Base-by-base conservation (phyloP, 2,329 filamentous ascomycete species). In the Penicillium sumatraense region DNA sequence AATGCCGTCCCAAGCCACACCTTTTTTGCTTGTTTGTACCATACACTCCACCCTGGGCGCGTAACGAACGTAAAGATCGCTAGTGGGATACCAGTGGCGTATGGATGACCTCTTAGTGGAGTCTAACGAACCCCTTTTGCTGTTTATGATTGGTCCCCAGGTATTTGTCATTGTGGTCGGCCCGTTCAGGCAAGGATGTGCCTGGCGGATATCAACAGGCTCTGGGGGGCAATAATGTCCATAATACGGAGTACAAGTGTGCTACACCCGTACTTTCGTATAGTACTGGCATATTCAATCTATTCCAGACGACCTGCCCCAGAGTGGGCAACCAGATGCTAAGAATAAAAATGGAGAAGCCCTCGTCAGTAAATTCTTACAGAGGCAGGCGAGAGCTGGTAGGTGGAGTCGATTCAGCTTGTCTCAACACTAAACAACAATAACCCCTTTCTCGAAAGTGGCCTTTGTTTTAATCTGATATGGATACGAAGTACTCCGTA, bases 161-260 rank as follows among this genome's bases (percentile, higher is more conserved):
- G 57, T 65, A 65, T 66, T 66, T 66, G 63, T 65, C 62, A 66
- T 59, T 60, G 49, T 53, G 11, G 52, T 24, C 50, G 53, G 4
- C 58, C 44, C 18, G 9, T 55, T 59, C 21, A 26, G 57, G 58
- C 23, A 62, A 51, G 51, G 62, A 63, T 63, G 44, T 13, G 53
- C 47, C 54, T 51, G 35, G 49, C 53, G 59, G 61, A 18, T 59
- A 61, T 53, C 49, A 53, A 54, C 54, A 51, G 44, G 27, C 47
- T 33, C 31, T 47, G 16, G 38, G 33, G 14, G 38, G 7, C n/a
- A 36, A 36, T 36, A 36, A 36, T 36, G n/a, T 36, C 33, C 7
- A 36, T 18, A 36, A 36, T 36, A 36, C 33, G 29, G 26, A 45
- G 53, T 57, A 52, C 16, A 11, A 33, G 3, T 33, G 31, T 33